Base-by-base conservation (phyloP, 768 basidiomycete genomes). In the Mycena amicta region DNA sequence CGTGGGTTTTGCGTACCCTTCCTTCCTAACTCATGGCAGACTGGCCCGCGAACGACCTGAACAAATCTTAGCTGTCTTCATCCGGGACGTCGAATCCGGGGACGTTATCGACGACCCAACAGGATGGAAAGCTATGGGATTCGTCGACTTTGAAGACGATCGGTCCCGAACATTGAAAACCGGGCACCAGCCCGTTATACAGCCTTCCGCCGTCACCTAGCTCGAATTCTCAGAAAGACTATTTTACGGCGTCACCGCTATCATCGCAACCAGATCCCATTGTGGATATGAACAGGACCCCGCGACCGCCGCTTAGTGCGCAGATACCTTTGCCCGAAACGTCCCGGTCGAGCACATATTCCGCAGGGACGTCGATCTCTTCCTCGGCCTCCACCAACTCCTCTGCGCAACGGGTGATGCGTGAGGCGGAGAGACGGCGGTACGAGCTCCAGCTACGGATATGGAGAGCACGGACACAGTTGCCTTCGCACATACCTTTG, bases 31-130 rank as follows among this genome's bases (percentile, higher is more conserved):
- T 39, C 22, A 3, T 16, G 33, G 60, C 53, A 80, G 79, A 3
- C 68, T 96, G 18, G 93, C 96, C 0, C 71, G 75, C 18, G 87
- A 92, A 55, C 77, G 86, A 12, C 85, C 89, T 0, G 63, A 75
- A 3, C 90, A 92, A 67, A 80, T 98, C 33, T 74, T 88, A 3
- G 93, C 79, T 3, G 84, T 98, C 31, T 92, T 93, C 73, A 85
- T 98, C 41, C 83, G 96, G 22, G 91, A 96, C 65, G 90, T 88
- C 15, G 77, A 79, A 43, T 62, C 71, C 3, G 68, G 66, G 16
- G 71, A 75, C 2, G 72, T 78, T 0, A 71, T 90, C 5, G 80
- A 81, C 2, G 88, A 92, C 62, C 89, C 90, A 0, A 90, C 84
- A 0, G 90, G 89, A 15, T 71, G 66, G 74, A 75, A 70, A 52